phyloP scores from a whole-genome alignment of 208 protist genomes.

The Acanthamoeba divionensis region DNA sequence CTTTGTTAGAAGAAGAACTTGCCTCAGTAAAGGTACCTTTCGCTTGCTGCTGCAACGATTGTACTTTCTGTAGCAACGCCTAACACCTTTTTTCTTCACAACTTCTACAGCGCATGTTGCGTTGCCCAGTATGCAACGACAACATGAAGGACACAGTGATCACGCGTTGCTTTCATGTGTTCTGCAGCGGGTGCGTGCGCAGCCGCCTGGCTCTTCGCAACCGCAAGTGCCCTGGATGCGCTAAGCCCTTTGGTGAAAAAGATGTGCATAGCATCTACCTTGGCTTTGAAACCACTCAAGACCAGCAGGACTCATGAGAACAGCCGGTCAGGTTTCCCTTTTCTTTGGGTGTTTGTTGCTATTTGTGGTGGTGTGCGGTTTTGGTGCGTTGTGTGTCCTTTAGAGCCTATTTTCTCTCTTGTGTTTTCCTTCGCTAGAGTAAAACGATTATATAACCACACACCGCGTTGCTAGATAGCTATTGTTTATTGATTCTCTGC shows the following conservation, averaged over 20 bases:
- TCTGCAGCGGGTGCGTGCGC: constrained; percentile 45
- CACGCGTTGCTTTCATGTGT: constrained; percentile 52
- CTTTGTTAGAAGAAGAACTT: constrained; percentile 22
- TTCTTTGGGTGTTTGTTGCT: no score
- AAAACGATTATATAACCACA: no score
- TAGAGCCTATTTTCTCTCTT: no score
- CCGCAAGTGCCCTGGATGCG: constrained; percentile 42
- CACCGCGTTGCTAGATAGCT: no score
- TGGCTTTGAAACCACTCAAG: neutral
- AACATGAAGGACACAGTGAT: constrained; percentile 52
- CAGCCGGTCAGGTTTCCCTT: no score
- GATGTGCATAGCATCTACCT: constrained; percentile 54
- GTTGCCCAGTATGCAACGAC: constrained; percentile 44
- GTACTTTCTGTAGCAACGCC: neutral
- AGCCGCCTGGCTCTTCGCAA: constrained; percentile 14
- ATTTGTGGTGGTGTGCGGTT: no score
- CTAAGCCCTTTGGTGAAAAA: constrained; percentile 35
- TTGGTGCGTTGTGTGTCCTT: no score
- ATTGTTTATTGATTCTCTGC: no score
- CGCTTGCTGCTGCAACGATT: neutral
- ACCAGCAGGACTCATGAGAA: neutral
- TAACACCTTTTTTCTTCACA: neutral
- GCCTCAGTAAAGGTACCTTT: neutral
- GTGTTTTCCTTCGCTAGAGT: no score
- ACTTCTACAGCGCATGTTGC: constrained; percentile 32